Conservation (phyloP, 441 rosid genomes). For the Populus trichocarpa region DNA sequence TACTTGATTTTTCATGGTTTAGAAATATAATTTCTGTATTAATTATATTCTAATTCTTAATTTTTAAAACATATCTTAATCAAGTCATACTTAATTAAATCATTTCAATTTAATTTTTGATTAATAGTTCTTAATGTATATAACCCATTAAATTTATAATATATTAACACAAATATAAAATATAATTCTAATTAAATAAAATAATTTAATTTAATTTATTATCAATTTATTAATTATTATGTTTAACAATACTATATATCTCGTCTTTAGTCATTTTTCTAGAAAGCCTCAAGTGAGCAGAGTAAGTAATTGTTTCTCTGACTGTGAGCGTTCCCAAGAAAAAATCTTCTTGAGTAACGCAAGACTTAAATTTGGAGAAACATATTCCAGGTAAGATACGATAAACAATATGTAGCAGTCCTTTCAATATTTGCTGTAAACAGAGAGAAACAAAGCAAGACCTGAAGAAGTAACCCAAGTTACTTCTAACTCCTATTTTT, state of each 20-base stretch:
- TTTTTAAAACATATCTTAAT: no score
- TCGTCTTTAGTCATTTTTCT: constrained; percentile 39
- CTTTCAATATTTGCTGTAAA: not conserved
- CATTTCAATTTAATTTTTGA: no score
- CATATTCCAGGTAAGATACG: not conserved
- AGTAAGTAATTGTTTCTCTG: constrained; percentile 64
- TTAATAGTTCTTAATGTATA: no score
- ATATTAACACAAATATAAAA: no score
- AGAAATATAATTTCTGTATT: no score
- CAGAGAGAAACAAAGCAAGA: not conserved
- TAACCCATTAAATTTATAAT: no score
- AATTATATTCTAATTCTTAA: no score
- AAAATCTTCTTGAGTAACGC: constrained; percentile 71
- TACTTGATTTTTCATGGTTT: no score
- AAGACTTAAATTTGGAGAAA: constrained; percentile 38
- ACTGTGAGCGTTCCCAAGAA: constrained; percentile 67
- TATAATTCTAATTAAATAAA: no score
- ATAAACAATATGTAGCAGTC: not conserved
- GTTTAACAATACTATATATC: constrained; percentile 46
- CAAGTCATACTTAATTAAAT: no score
- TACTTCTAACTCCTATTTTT: not conserved
- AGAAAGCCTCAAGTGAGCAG: constrained; percentile 68
- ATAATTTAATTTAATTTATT: no score
- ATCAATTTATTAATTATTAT: constrained; percentile 25
- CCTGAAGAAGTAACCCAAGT: no score